phyloP scores from a whole-genome alignment of 352 stramenopile species.

The Globisporangium acanthophoron region DNA sequence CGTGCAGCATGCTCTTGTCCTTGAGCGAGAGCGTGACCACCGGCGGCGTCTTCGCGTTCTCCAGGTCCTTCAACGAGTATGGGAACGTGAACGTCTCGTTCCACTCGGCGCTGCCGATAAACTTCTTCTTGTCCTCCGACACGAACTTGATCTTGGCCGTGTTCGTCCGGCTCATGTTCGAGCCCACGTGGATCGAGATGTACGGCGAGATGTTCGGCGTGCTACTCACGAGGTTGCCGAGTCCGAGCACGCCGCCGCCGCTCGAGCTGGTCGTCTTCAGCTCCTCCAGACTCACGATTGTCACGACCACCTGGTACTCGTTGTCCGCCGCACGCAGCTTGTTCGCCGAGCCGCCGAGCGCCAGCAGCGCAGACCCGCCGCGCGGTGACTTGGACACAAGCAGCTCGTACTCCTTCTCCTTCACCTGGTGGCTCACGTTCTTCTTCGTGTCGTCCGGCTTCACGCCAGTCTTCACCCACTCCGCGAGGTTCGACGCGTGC shows the following conservation, averaged over 20 bases:
- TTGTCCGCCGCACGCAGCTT: conserved; percentile 30
- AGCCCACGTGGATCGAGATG: conserved; percentile 69
- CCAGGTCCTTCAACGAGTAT: conserved; percentile 46
- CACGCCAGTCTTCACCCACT: conserved; percentile 79
- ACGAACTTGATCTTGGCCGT: conserved; percentile 60
- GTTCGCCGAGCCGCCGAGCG: conserved; percentile 18
- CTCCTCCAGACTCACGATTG: conserved; percentile 44
- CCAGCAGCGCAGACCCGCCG: conserved; percentile 15
- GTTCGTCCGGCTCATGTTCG: conserved; percentile 64
- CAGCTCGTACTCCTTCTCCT: conserved; percentile 75
- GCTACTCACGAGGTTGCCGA: conserved; percentile 70
- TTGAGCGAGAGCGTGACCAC: conserved; percentile 34
- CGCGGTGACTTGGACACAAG: conserved; percentile 44
- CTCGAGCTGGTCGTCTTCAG: conserved; percentile 62
- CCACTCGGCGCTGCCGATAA: conserved; percentile 47
- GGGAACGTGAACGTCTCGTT: conserved; percentile 82
- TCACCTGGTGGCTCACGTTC: conserved; percentile 73
- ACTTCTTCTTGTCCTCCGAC: conserved; percentile 38
- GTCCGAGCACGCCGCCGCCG: conserved; percentile 55
- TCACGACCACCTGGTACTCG: conserved; percentile 70
- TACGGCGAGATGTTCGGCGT: conserved; percentile 79
- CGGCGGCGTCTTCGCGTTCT: conserved; percentile 10
- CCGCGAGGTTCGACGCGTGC: conserved; percentile 63
- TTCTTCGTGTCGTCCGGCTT: conserved; percentile 76
- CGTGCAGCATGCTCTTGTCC: conserved; percentile 50